phyloP scores from a whole-genome alignment of 179 eudicot species.

The Drosera spatulata region DNA sequence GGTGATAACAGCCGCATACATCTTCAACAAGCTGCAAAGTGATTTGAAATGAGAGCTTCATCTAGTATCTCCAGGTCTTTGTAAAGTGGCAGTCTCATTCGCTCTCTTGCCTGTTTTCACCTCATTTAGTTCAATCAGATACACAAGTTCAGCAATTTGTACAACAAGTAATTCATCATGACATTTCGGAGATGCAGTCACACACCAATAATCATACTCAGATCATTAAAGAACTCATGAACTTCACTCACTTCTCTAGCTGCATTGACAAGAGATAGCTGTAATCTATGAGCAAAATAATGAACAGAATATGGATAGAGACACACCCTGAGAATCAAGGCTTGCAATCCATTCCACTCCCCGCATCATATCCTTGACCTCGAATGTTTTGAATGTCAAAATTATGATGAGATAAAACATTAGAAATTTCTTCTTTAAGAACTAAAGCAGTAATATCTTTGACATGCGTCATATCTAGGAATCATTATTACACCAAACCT shows the following conservation, averaged over 20 bases:
- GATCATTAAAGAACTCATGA: not conserved
- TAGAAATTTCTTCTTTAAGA: not conserved
- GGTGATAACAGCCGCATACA: not conserved
- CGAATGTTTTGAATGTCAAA: not conserved
- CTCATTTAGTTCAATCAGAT: no score
- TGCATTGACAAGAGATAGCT: constrained; percentile 1
- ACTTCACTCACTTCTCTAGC: not conserved
- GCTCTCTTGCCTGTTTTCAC: no score
- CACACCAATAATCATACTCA: not conserved
- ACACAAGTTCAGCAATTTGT: not conserved
- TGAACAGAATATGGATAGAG: not conserved
- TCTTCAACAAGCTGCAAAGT: constrained; percentile 6
- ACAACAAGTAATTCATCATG: not conserved
- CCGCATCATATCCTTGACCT: constrained; percentile 1
- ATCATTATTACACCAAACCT: not conserved
- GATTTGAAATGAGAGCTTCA: constrained; percentile 17
- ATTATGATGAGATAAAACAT: not conserved
- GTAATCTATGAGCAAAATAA: not conserved
- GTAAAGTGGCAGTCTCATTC: constrained; percentile 2
- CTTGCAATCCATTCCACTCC: not conserved
- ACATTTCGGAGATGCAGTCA: not conserved
- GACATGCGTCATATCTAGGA: constrained; percentile 2
- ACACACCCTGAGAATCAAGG: not conserved
- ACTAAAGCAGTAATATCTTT: not conserved
- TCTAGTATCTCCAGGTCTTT: constrained; percentile 11